phyloP scores from a whole-genome alignment of 805 yeast species.

The Deakozyma indianensis region DNA sequence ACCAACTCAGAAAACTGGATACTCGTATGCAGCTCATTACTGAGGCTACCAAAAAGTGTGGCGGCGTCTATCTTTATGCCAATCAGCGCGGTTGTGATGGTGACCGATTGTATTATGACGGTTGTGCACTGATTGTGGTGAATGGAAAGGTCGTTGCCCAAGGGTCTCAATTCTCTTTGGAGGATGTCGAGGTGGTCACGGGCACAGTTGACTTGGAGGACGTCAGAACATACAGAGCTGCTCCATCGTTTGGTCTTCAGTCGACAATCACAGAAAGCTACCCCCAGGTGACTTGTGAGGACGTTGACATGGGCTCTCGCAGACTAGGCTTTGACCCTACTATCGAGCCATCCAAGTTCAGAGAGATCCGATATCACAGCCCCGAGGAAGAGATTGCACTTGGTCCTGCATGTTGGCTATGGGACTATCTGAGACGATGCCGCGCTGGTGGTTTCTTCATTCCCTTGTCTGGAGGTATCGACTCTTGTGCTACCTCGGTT shows the following conservation, averaged over 20 bases:
- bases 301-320: slow-evolving; percentile 8
- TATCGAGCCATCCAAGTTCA: slow-evolving; percentile 40
- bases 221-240: slow-evolving; percentile 67
- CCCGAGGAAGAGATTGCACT: slow-evolving; percentile 96
- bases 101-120: slow-evolving; percentile 91
- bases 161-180: slow-evolving; percentile 76
- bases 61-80: slow-evolving; percentile 86
- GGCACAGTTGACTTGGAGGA: slow-evolving; percentile 92
- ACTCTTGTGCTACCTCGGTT: slow-evolving; percentile 93
- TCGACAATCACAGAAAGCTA: slow-evolving; percentile 22
- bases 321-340: slow-evolving; percentile 37
- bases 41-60: slow-evolving; percentile 91
- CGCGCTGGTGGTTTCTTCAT: slow-evolving; percentile 82
- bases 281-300: slow-evolving; percentile 12
- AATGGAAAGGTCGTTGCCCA: slow-evolving; percentile 90
- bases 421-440: slow-evolving; percentile 94
- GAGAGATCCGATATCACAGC: slow-evolving; percentile 44
- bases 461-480: slow-evolving; percentile 95
- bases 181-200: slow-evolving; percentile 88
- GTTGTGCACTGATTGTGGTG: slow-evolving; percentile 86
- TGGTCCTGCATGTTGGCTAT: slow-evolving; percentile 99
- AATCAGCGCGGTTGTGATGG: slow-evolving; percentile 99
- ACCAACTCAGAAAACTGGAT: slow-evolving; percentile 80
- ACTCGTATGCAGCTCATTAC: slow-evolving; percentile 71
- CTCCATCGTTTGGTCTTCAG: slow-evolving; percentile 63